Percentiles rank a stretch among this genome's conserved stretches.
phyloP scores from a whole-genome alignment of 2,329 filamentous ascomycete genomes.

The Arthrobotrys sinensis region DNA sequence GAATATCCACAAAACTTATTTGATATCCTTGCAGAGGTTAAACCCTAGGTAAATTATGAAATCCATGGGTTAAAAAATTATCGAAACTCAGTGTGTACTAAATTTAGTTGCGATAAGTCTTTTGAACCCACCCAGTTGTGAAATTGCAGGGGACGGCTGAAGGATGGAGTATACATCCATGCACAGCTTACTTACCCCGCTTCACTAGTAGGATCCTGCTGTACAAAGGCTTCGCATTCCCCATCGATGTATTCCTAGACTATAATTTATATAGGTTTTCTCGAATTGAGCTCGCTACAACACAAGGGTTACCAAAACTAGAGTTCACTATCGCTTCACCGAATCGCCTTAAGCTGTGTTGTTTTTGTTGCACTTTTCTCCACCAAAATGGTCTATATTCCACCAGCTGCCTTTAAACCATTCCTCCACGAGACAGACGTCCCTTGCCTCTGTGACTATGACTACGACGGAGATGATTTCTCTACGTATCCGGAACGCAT shows the following conservation, averaged over 20 bases:
- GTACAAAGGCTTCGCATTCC: not conserved
- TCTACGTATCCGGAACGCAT: conserved; percentile 52
- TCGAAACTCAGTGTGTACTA: no score
- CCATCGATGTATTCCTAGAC: not conserved
- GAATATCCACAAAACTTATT: no score
- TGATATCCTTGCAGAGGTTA: no score
- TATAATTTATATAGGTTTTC: not conserved
- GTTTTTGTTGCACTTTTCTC: conserved; percentile 34
- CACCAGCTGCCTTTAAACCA: conserved; percentile 27
- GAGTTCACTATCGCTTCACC: no score
- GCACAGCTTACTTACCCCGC: conserved; percentile 23
- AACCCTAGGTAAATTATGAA: no score
- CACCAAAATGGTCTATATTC: conserved; percentile 37
- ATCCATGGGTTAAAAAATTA: no score
- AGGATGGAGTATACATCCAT: not conserved
- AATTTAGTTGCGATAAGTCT: no score
- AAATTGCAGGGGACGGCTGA: conserved; percentile 1
- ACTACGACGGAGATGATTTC: conserved; percentile 55
- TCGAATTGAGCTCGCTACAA: no score
- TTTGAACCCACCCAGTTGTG: not conserved
- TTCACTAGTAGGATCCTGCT: conserved; percentile 1
- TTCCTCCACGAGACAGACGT: conserved; percentile 41
- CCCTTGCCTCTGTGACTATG: conserved; percentile 49
- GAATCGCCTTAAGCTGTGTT: conserved; percentile 6
- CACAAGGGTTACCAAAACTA: no score